A percentile compares a stretch with the other conserved stretches of the same genome.
Evolutionary conservation across 148 eudicot species (phyloP).

Genomic region (Gaultheria prostrata): DNA sequence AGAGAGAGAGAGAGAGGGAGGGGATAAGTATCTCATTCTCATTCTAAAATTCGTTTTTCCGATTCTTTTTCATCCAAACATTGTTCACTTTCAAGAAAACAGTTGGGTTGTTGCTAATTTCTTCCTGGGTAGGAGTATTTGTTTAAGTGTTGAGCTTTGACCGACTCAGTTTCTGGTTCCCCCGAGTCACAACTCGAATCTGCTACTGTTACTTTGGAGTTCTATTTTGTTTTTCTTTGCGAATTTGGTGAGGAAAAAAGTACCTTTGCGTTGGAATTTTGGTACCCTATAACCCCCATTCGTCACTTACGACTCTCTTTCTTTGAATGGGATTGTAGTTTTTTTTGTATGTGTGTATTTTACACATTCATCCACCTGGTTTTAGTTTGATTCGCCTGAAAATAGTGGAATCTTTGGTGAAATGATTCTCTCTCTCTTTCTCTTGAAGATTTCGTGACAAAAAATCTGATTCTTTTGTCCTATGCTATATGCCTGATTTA

Average conservation of each 20-base stretch:
- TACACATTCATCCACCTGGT: neutral
- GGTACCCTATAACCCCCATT: neutral
- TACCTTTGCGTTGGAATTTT: neutral
- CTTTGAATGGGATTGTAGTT: neutral
- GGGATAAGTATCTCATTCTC: constrained; percentile 1
- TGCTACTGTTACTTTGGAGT: neutral
- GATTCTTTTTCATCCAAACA: constrained; percentile 8
- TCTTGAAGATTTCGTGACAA: constrained; percentile 15
- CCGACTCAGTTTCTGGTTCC: neutral
- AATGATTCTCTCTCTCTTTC: constrained; percentile 20
- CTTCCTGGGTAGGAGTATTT: neutral
- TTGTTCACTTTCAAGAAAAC: constrained; percentile 1
- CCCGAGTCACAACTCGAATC: constrained; percentile 14
- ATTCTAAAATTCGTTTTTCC: neutral
- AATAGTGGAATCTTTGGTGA: constrained; percentile 13
- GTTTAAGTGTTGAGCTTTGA: neutral
- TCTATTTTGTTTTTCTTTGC: neutral
- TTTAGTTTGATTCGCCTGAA: neutral
- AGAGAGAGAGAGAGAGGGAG: constrained; percentile 1
- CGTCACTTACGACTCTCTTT: neutral
- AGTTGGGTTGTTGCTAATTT: neutral
- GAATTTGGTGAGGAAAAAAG: neutral
- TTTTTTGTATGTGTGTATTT: neutral
- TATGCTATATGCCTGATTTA: neutral
- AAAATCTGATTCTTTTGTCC: neutral